phyloP scores from a whole-genome alignment of 495 filamentous ascomycete species.

The Podospora anserina region DNA sequence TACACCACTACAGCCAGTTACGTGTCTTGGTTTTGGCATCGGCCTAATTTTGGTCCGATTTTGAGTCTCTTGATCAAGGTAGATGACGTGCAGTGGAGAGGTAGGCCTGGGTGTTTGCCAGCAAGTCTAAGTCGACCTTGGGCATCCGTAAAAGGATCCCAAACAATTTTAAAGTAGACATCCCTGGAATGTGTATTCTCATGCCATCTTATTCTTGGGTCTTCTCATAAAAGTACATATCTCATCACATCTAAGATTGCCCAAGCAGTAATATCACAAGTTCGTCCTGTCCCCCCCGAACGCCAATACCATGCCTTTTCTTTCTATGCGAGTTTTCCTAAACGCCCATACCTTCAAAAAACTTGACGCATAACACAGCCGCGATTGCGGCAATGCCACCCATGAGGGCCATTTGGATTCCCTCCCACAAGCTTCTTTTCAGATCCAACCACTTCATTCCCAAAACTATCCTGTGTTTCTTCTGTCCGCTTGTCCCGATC shows the following conservation, averaged over 20 bases:
- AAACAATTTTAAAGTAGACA: too few species aligned
- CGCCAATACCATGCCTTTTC: background rate
- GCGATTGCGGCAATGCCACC: constrained; percentile 5
- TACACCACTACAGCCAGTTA: too few species aligned
- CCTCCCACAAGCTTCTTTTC: constrained; percentile 6
- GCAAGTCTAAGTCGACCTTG: too few species aligned
- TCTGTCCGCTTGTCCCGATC: background rate
- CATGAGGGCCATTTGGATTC: constrained; percentile 5
- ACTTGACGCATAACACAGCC: constrained; percentile 6
- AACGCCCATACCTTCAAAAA: constrained; percentile 7
- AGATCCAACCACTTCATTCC: constrained; percentile 6
- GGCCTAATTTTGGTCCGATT: background rate
- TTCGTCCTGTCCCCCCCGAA: background rate
- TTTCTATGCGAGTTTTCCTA: background rate
- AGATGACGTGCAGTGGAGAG: too few species aligned
- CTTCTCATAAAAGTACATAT: background rate
- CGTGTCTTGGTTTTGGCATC: too few species aligned
- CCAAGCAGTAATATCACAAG: background rate
- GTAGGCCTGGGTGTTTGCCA: too few species aligned
- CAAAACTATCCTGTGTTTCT: background rate
- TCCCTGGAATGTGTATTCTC: background rate
- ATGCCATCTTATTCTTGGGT: background rate
- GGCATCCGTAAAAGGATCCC: too few species aligned
- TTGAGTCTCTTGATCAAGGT: background rate
- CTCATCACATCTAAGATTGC: background rate